Conservation (phyloP, 768 basidiomycete species). For the Boletus tomentosulus region DNA sequence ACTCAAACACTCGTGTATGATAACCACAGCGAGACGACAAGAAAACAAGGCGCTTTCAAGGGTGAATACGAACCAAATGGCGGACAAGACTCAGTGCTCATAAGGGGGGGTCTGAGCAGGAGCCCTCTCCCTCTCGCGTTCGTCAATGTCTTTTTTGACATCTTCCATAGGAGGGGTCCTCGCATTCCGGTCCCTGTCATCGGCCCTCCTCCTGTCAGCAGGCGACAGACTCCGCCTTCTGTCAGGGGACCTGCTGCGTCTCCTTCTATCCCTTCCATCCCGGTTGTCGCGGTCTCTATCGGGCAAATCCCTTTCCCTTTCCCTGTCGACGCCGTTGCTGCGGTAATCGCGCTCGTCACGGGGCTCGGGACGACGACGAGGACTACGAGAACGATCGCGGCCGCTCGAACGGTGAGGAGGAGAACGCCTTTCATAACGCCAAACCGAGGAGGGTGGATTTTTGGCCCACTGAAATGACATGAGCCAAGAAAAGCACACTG, state of each 20-base stretch:
- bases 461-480: conserved; percentile 65
- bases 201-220: conserved; percentile 34
- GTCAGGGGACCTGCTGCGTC: conserved; percentile 48
- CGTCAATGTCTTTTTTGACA: conserved; percentile 38
- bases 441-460: conserved; percentile 77
- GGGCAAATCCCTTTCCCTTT: conserved; percentile 27
- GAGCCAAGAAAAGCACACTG: neutral
- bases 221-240: conserved; percentile 45
- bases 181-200: conserved; percentile 46
- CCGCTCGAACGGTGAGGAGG: conserved; percentile 39
- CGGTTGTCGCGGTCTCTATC: conserved; percentile 35
- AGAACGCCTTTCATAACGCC: conserved; percentile 66
- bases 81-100: conserved; percentile 39
- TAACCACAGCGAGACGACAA: neutral
- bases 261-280: conserved; percentile 43
- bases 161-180: conserved; percentile 49
- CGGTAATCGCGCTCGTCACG: conserved; percentile 38
- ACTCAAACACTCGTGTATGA: conserved; percentile 7
- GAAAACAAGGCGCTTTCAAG: neutral
- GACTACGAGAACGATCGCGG: conserved; percentile 51
- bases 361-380: conserved; percentile 41
- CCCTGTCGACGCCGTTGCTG: conserved; percentile 36
- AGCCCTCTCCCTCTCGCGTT: conserved; percentile 49
- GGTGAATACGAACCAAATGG: conserved; percentile 5
- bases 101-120: conserved; percentile 54